Conservation (phyloP, 495 filamentous ascomycete species). For the Penicillium riverlandense region DNA sequence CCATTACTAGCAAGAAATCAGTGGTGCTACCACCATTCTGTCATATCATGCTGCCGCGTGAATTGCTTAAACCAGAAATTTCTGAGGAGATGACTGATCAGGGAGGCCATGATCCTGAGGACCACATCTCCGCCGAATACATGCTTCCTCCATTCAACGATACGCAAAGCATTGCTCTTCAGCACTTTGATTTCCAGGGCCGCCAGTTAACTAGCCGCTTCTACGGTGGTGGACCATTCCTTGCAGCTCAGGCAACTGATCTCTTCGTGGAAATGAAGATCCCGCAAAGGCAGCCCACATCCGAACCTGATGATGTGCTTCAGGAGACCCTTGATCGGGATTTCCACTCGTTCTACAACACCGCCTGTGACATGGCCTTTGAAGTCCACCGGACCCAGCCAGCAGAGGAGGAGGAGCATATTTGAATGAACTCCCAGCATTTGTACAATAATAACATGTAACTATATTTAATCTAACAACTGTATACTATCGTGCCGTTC, state of each 20-base stretch:
- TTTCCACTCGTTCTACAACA: slow-evolving; percentile 32
- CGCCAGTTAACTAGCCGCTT: slow-evolving; percentile 20
- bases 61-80: background rate
- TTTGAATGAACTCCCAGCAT: no score
- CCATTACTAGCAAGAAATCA: background rate
- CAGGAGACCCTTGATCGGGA: slow-evolving; percentile 11
- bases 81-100: background rate
- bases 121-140: slow-evolving; percentile 21
- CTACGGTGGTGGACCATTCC: slow-evolving; percentile 28
- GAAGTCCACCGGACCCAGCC: slow-evolving; percentile 9
- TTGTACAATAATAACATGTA: no score
- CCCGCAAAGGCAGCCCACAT: background rate
- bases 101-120: background rate
- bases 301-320: background rate
- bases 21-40: slow-evolving; percentile 23
- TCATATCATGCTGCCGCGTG: slow-evolving; percentile 22
- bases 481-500: no score
- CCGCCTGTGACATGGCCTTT: slow-evolving; percentile 33
- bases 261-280: slow-evolving; percentile 25
- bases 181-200: slow-evolving; percentile 23
- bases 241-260: slow-evolving; percentile 18
- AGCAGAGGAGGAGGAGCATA: no score
- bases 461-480: no score
- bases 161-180: slow-evolving; percentile 15
- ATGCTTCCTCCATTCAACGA: slow-evolving; percentile 26